Base-by-base conservation (phyloP, 352 stramenopile genomes). In the Globisporangium emineosum region DNA sequence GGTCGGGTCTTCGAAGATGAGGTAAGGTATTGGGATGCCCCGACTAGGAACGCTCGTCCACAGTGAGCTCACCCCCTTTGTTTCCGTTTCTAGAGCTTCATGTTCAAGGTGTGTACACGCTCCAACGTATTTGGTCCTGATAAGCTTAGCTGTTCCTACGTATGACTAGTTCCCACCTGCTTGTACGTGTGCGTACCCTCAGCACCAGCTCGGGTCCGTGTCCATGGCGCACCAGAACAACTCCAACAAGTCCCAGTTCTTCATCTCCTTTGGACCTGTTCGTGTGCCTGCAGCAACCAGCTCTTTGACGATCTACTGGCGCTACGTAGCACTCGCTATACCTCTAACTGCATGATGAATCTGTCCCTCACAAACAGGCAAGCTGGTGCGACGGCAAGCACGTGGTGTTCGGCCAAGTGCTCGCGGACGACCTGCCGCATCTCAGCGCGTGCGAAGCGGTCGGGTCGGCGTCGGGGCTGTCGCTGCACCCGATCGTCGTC, bases 211-310 rank as follows among this genome's bases (percentile, higher is more conserved):
- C 47, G 96, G 96, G 8, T 88, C 98, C 37, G 85, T 99, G 35
- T 98, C 93, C 53, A 99, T 99, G 97, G 97, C 97, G 13, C 99
- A 99, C 69, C 90, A 95, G 67, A 96, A 81, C 66, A 86, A 97
- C 71, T 99, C 85, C 15, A 99, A 99, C 77, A 96, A 96, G 19
- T 98, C 86, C 53, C 98, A 99, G 76, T 99, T 99, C 81, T 99
- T 99, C 79, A 98, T 99, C 65, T 99, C 94, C 54, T 97, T 96
- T 47, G 66, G 72, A 25, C 71, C 70, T 6, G 79, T 91, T 60
- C 52, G n/a, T n/a, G 74, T 61, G 21, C 23, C 27, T 23, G 15
- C 8, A 19, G 1, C 25, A 9, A 49, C n/a, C 32, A 21, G 33
- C 19, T 32, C 21, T 12, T n/a, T 52, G 21, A 0, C 19, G 4